Base-by-base conservation (phyloP, 2,329 filamentous ascomycete genomes). In the Sarocladium oryzae region DNA sequence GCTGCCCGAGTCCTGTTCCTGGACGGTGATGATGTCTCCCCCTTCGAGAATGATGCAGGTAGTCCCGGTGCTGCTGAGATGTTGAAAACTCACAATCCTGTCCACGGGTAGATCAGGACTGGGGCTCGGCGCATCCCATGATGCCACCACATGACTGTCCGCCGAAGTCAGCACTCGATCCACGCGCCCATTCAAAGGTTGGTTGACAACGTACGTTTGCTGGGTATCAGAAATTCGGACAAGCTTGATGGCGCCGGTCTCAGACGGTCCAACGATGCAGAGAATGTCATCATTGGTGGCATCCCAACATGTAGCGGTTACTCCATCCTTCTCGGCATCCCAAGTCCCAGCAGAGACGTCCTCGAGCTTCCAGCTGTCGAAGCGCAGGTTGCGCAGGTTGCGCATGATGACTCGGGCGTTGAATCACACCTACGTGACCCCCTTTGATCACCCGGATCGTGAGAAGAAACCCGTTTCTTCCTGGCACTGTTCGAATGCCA, bases 21-120 rank as follows among this genome's bases (percentile, higher is more conserved):
- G 89, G 24, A 96, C 86, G 49, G 91, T 77, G 55, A 96, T 73
- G 56, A 99, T 92, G 69, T 99, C 92, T 55, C 93, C 93, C 46
- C 90, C 90, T 60, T 89, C 86, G 23, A 99, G 75, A 52, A 97
- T 83, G 24, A 99, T 72, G 65, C 89, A 95, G 63, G 85, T 84
- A 49, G 84, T 88, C 50, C 81, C 72, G 23, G 79, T 86, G 63
- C 96, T 92, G 37, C 85, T 81, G 64, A 96, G 92, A 70, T 93
- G 86, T 66, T 96, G 90, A 52, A 96, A 71, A 61, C 77, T 84
- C 51, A 96, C 69, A 53, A 97, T 78, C 56, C 78, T 78, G 69
- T 99, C 93, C 61, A 82, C 82, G 49, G 75, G 66, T 57, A 95
- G 71, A 61, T 90, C 84, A 54, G 89, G 88, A 54, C 82, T 81